These are phyloP conservation scores for Solanum chilense DNA, from an alignment of 257 asterid species.

Conservation along the genomic window DNA sequence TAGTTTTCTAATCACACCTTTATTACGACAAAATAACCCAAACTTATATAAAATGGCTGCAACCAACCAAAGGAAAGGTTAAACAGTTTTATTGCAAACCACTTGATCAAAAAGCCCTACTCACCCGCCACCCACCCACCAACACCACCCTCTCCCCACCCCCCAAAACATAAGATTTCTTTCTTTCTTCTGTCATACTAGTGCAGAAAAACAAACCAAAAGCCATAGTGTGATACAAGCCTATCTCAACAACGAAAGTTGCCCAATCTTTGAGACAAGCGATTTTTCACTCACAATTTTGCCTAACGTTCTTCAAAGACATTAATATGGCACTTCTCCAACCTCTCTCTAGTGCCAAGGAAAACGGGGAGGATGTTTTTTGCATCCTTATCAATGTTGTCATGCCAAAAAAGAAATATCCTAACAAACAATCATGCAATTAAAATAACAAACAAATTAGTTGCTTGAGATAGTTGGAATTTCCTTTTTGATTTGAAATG, in stretches of 20 bases:
- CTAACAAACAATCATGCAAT: not conserved
- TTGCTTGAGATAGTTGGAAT: not conserved
- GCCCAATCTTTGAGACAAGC: not conserved
- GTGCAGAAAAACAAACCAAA: not conserved
- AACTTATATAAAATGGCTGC: not conserved
- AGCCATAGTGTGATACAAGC: not conserved
- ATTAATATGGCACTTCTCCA: not conserved
- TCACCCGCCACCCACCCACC: not conserved
- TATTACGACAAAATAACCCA: not conserved
- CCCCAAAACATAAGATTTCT: not conserved
- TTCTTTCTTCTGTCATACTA: not conserved
- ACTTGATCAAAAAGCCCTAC: not conserved
- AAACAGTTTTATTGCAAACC: not conserved
- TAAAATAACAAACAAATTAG: not conserved
- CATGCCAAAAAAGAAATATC: not conserved
- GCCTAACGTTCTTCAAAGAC: not conserved
- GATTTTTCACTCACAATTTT: not conserved
- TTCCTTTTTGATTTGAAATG: not conserved
- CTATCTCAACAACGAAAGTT: not conserved
- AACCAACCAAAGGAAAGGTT: not conserved
- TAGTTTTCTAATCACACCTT: not conserved
- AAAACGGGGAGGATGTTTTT: not conserved
- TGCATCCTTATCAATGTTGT: not conserved
- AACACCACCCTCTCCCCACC: not conserved
- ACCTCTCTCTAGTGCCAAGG: not conserved